Base-by-base conservation (phyloP, 2,329 filamentous ascomycete species). In the Ascosphaera pollenicola region DNA sequence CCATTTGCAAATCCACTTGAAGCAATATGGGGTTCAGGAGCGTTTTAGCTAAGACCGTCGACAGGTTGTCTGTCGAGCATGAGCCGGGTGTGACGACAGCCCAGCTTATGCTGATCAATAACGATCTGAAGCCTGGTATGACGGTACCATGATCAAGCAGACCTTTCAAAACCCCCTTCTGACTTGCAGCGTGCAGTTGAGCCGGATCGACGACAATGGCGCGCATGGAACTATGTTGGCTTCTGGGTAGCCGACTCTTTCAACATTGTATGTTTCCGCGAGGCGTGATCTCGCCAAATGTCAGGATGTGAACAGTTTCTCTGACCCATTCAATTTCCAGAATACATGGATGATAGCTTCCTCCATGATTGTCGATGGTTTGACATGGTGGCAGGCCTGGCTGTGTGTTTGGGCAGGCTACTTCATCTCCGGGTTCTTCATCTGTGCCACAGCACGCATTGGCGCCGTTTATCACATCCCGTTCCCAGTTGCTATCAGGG, bases 271-370 rank as follows among this genome's bases (percentile, higher is more conserved):
- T 51, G 60, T 53, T 10, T 15, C 31, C 32, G 32, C 15, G 17
- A 34, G 18, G n/a, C 17, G 18, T 19, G n/a, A n/a, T n/a, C n/a
- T n/a, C n/a, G n/a, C n/a, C n/a, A n/a, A n/a, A n/a, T 15, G 35
- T 36, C 13, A 24, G n/a, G 8, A 8, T 35, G 18, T 17, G 18
- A 31, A 18, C 8, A 24, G 13, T 18, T 24, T 35, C 26, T 35
- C 34, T 32, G 35, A 40, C 18, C 31, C 17, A 18, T 18, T 30
- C 32, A 30, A 38, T 18, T 16, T 10, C n/a, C 40, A 73, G 59
- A 89, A 87, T 57, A 89, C 82, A 2, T 91, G 82, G 84, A 92
- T 91, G 81, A 89, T 91, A 45, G 78, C 80, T 0, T 82, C 78
- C 1, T 75, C 78, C 30, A 84, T 83, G 70, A 81, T 91, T 26